These are phyloP conservation scores for Trichocomaceae sp. DNA, from an alignment of 2,329 filamentous ascomycete genomes.

Conservation along the genomic window DNA sequence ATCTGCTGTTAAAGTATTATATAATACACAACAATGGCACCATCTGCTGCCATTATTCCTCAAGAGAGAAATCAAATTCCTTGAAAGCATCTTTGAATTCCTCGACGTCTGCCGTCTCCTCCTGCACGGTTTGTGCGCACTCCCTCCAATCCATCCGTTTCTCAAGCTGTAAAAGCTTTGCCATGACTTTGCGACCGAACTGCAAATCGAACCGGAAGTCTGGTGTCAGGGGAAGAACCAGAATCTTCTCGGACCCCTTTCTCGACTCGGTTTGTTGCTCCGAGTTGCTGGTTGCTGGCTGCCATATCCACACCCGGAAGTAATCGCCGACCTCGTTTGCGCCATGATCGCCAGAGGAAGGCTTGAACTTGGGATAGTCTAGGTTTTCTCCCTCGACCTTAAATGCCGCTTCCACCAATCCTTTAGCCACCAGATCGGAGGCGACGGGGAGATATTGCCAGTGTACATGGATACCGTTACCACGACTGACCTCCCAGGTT, in stretches of 20 bases:
- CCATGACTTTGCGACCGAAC: slow-evolving; percentile 79
- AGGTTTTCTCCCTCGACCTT: slow-evolving; percentile 78
- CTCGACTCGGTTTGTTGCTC: slow-evolving; percentile 9
- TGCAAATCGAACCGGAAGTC: slow-evolving; percentile 80
- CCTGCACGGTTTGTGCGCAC: slow-evolving; percentile 66
- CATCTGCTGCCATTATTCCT: slow-evolving; percentile 18
- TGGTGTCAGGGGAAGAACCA: slow-evolving; percentile 67
- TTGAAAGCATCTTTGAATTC: slow-evolving; percentile 77
- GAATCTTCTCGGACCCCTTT: slow-evolving; percentile 42
- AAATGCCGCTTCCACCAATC: slow-evolving; percentile 81
- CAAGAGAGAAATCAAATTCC: slow-evolving; percentile 73
- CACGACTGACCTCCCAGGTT: slow-evolving; percentile 86
- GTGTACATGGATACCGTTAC: slow-evolving; percentile 75
- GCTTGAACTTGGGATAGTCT: slow-evolving; percentile 50
- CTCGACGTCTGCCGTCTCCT: slow-evolving; percentile 72
- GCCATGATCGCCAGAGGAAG: slow-evolving; percentile 33
- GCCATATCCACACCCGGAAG: slow-evolving; percentile 79
- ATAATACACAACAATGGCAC: background rate
- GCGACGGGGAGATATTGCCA: slow-evolving; percentile 88
- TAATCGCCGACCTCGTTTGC: slow-evolving; percentile 52
- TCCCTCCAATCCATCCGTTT: slow-evolving; percentile 77
- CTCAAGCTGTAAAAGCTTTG: slow-evolving; percentile 77
- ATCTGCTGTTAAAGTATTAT: background rate
- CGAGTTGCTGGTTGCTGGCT: slow-evolving; percentile 22
- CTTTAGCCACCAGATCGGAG: slow-evolving; percentile 58